Conservation (phyloP, 495 filamentous ascomycete species). For the Aspergillus ellipticus region DNA sequence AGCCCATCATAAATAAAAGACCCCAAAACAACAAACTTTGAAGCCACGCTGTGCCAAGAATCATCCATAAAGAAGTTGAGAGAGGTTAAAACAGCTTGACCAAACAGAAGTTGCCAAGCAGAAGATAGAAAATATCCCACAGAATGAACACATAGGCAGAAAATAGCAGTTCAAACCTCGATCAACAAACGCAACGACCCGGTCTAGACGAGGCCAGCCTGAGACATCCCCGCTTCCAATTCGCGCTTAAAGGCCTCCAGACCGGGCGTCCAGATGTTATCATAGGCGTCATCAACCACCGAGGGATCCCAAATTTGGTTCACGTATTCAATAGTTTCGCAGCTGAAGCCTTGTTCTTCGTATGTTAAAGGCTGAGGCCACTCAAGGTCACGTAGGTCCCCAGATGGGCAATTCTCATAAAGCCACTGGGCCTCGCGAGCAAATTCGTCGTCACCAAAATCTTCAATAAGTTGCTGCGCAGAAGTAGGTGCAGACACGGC, state of each 20-base stretch:
- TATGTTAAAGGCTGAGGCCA: conserved; percentile 20
- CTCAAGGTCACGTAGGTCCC: conserved; percentile 19
- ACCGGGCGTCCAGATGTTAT: conserved; percentile 8
- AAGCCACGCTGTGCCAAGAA: neutral
- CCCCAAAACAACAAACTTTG: neutral
- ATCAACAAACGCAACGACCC: neutral
- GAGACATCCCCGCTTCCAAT: neutral
- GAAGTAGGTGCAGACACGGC: neutral
- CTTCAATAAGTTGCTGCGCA: conserved; percentile 1
- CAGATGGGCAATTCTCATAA: conserved; percentile 26
- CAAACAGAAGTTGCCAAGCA: neutral
- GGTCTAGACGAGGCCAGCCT: conserved; percentile 2
- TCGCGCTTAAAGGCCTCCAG: conserved; percentile 16
- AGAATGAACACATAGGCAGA: neutral
- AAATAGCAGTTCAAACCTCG: neutral
- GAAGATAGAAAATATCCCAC: neutral
- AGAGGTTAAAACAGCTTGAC: neutral
- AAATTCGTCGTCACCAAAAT: conserved; percentile 27
- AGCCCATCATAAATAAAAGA: no score
- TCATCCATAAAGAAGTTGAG: neutral
- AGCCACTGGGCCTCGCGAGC: conserved; percentile 26
- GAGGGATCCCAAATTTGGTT: conserved; percentile 14
- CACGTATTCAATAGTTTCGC: conserved; percentile 8
- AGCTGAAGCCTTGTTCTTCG: conserved; percentile 10
- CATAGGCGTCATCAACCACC: conserved; percentile 14